These are phyloP conservation scores for Cyberlindnera americana DNA, from an alignment of 805 yeast genomes.

Conservation along the genomic window DNA sequence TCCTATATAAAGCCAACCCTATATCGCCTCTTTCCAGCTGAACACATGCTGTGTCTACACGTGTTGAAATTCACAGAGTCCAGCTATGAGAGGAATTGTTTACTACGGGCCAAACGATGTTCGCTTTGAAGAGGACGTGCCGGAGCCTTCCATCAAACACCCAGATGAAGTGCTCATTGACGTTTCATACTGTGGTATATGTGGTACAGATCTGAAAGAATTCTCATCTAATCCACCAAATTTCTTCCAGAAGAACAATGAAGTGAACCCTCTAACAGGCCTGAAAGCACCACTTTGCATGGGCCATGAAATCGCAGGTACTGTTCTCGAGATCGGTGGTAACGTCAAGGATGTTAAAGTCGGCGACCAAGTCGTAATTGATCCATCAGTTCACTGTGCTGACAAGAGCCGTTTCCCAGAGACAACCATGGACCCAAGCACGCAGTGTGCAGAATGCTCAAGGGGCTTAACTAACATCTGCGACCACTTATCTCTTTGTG, in stretches of 20 bases:
- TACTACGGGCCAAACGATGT: conserved; percentile 45
- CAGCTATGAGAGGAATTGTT: conserved; percentile 51
- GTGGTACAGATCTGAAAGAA: conserved; percentile 62
- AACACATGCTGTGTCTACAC: too few species aligned
- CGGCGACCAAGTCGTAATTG: conserved; percentile 62
- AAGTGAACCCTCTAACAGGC: conserved; percentile 37
- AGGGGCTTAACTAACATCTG: conserved; percentile 53
- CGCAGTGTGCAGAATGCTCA: conserved; percentile 45
- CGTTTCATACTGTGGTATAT: conserved; percentile 55
- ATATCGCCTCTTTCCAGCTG: too few species aligned
- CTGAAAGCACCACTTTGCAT: conserved; percentile 41
- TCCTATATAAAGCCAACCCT: too few species aligned
- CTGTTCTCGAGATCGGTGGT: conserved; percentile 42
- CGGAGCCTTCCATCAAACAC: conserved; percentile 34
- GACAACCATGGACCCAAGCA: conserved; percentile 26
- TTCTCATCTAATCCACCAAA: conserved; percentile 53
- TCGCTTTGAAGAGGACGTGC: conserved; percentile 34
- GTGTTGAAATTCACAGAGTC: too few species aligned
- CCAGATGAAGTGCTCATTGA: conserved; percentile 42
- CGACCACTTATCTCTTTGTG: conserved; percentile 43
- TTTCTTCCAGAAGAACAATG: conserved; percentile 44
- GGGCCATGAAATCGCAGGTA: conserved; percentile 56
- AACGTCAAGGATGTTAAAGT: conserved; percentile 39
- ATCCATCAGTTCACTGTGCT: conserved; percentile 56
- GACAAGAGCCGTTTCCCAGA: conserved; percentile 42